A percentile compares a stretch with the other conserved stretches of the same genome.
Conservation (phyloP, 2,329 filamentous ascomycete genomes). For the Salinomyces thailandicus region DNA sequence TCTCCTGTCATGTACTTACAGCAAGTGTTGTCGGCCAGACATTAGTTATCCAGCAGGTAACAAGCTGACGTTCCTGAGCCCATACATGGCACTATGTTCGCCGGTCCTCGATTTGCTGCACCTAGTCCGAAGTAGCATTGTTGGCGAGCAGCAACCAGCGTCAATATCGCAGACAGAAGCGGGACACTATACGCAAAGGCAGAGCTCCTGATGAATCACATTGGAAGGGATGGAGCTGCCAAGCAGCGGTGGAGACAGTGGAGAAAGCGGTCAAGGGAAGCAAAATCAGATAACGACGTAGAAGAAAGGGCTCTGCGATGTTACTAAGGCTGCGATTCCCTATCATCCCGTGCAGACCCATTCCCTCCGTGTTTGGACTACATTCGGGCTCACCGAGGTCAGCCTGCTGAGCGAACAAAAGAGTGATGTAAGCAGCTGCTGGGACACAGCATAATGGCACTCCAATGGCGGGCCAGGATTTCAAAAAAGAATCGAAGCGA, state of each 20-base stretch:
- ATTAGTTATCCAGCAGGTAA: slow-evolving; percentile 21
- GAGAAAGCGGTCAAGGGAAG: background rate
- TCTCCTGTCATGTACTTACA: slow-evolving; percentile 20
- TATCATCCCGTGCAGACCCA: no score
- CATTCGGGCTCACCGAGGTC: background rate
- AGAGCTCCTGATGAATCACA: background rate
- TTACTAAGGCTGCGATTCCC: no score
- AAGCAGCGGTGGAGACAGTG: background rate
- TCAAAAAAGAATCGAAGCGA: no score
- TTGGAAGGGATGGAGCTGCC: background rate
- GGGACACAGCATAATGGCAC: no score
- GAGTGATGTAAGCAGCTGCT: no score
- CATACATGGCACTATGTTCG: slow-evolving; percentile 18
- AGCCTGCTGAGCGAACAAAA: no score
- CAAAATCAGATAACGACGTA: no score
- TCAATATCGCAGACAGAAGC: background rate
- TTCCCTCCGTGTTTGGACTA: no score
- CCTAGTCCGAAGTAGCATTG: slow-evolving; percentile 24
- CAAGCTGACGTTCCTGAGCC: slow-evolving; percentile 17
- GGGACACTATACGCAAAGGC: background rate
- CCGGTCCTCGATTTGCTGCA: slow-evolving; percentile 16
- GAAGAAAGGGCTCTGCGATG: no score
- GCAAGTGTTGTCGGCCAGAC: slow-evolving; percentile 21
- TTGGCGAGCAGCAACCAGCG: slow-evolving; percentile 12
- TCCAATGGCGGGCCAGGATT: no score